A percentile compares a stretch with the other conserved stretches of the same genome.
Evolutionary conservation across 805 yeast species (phyloP).

Genomic region (Barnettozyma wickerhamii): DNA sequence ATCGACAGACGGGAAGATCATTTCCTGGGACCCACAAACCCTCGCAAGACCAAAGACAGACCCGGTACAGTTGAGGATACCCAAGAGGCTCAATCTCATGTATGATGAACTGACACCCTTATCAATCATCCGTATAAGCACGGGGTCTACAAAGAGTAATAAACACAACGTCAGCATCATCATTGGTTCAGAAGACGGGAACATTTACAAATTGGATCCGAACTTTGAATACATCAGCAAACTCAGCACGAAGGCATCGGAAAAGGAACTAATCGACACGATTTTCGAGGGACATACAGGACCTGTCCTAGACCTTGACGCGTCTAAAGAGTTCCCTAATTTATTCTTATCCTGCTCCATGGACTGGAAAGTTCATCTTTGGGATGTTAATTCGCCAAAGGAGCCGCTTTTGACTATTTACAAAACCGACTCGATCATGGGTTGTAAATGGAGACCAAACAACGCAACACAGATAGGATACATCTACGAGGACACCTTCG

Average conservation of each 20-base stretch:
- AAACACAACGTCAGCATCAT: constrained; percentile 11
- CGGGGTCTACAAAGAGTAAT: constrained; percentile 10
- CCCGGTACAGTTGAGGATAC: constrained; percentile 21
- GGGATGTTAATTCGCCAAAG: constrained; percentile 20
- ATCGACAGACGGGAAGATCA: constrained; percentile 29
- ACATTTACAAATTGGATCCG: constrained; percentile 25
- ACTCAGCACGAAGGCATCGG: constrained; percentile 10
- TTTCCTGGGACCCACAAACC: constrained; percentile 28
- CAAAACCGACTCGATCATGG: constrained; percentile 26
- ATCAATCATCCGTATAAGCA: constrained; percentile 15
- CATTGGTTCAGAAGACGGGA: constrained; percentile 32
- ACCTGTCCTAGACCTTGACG: constrained; percentile 23
- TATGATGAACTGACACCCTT: constrained; percentile 31
- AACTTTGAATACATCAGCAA: constrained; percentile 20
- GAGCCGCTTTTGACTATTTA: constrained; percentile 22
- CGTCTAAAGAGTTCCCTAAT: constrained; percentile 15
- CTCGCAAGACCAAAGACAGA: constrained; percentile 21
- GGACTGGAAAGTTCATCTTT: constrained; percentile 29
- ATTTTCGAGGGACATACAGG: constrained; percentile 24
- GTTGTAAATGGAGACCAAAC: constrained; percentile 24
- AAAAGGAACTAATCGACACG: constrained; percentile 14
- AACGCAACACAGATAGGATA: constrained; percentile 27
- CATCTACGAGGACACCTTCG: constrained; percentile 26
- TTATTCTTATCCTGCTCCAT: constrained; percentile 26
- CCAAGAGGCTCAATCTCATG: constrained; percentile 17